phyloP scores from a whole-genome alignment of 208 protist species.

The Herpetomonas samuelpessoai region DNA sequence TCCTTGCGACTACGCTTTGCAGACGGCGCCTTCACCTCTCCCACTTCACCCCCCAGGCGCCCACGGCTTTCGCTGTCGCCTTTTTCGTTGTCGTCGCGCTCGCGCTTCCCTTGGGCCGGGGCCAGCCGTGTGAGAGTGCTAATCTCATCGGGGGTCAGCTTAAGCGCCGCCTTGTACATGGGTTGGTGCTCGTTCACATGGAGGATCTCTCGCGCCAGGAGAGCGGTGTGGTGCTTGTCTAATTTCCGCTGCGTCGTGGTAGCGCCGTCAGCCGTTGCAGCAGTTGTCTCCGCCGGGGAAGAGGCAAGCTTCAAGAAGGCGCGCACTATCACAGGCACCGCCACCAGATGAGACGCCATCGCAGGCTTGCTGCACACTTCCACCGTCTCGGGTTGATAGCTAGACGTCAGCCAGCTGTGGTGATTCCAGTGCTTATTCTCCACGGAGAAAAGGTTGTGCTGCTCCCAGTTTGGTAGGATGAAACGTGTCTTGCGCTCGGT shows the following conservation, averaged over 20 bases:
- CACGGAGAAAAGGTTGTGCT: conserved; percentile 82
- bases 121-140: conserved; percentile 34
- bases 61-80: no score
- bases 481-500: conserved; percentile 61
- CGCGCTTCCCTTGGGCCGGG: conserved; percentile 47
- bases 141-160: conserved; percentile 40
- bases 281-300: not conserved
- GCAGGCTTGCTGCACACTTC: conserved; percentile 84
- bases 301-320: conserved; percentile 46
- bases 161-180: conserved; percentile 54
- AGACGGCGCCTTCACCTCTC: no score
- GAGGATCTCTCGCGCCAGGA: conserved; percentile 83
- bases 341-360: conserved; percentile 65
- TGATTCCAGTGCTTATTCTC: conserved; percentile 82
- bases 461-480: conserved; percentile 76
- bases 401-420: conserved; percentile 82
- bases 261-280: conserved; percentile 1
- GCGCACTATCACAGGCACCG: conserved; percentile 55
- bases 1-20: no score
- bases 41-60: no score
- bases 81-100: conserved; percentile 21
- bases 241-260: conserved; percentile 31
- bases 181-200: conserved; percentile 40
- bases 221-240: conserved; percentile 57
- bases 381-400: conserved; percentile 67